These are phyloP conservation scores for Neonectria ditissima DNA, from an alignment of 2,329 filamentous ascomycete species.

Conservation along the genomic window DNA sequence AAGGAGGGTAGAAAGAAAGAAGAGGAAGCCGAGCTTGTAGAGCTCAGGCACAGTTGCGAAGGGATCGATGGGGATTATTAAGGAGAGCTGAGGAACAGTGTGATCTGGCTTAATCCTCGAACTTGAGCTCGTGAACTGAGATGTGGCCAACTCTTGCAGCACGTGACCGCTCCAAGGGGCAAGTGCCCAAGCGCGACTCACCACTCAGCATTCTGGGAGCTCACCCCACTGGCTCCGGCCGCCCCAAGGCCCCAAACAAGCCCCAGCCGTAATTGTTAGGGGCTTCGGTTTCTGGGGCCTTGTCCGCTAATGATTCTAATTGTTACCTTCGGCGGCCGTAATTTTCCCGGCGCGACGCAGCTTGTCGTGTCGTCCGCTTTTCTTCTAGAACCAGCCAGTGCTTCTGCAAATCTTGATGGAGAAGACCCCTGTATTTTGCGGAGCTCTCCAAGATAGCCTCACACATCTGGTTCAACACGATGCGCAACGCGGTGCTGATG, in stretches of 20 bases:
- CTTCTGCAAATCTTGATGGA: not conserved
- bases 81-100: conserved; percentile 52
- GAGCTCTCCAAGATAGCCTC: conserved; percentile 4
- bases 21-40: conserved; percentile 52
- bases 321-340: not conserved
- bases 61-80: conserved; percentile 50
- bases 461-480: not conserved
- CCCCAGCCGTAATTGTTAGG: not conserved
- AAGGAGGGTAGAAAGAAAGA: conserved; percentile 50
- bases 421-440: not conserved
- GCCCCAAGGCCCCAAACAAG: not conserved
- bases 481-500: conserved; percentile 9
- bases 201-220: not conserved
- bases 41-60: conserved; percentile 51
- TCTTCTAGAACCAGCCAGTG: conserved; percentile 14
- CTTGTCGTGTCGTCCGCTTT: not conserved
- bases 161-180: not conserved
- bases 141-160: conserved; percentile 53
- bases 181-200: not conserved
- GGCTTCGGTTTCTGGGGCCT: not conserved
- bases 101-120: conserved; percentile 55
- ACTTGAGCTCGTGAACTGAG: conserved; percentile 26
- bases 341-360: not conserved
- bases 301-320: not conserved
- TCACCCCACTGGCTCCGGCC: not conserved